Evolutionary conservation across 257 asterid species (phyloP).

Genomic region (Solanum bukasovii): DNA sequence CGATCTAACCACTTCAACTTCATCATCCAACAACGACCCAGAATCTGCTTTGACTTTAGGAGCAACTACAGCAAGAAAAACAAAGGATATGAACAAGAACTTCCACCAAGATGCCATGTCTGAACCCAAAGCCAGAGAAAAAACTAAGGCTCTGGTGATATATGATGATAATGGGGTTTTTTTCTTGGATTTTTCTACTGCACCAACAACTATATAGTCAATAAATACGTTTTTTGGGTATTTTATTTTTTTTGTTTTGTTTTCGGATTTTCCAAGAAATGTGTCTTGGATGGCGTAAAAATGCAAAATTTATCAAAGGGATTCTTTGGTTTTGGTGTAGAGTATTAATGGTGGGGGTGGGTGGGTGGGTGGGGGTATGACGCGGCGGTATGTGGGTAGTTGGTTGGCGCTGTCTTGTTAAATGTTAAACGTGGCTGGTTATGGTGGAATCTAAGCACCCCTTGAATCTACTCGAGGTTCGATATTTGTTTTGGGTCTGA

Average conservation of each 20-base stretch:
- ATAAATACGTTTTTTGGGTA: neutral
- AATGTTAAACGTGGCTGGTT: neutral
- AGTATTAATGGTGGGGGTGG: neutral
- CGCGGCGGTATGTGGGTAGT: neutral
- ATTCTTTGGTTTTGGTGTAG: neutral
- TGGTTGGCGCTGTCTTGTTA: neutral
- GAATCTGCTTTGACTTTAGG: constrained; percentile 31
- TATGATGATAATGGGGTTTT: neutral
- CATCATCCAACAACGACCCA: constrained; percentile 23
- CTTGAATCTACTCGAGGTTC: neutral
- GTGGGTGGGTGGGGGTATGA: neutral
- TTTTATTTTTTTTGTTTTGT: neutral
- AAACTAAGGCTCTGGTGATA: neutral
- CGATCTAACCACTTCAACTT: constrained; percentile 29
- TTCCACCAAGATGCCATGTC: neutral
- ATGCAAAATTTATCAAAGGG: neutral
- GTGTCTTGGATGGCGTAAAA: neutral
- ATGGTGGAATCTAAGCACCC: neutral
- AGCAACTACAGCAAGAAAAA: constrained; percentile 11
- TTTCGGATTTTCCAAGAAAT: neutral
- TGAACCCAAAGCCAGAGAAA: neutral
- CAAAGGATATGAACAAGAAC: neutral
- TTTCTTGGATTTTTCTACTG: neutral
- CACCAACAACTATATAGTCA: neutral
- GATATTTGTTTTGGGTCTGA: no score